These are phyloP conservation scores for Globisporangium sylvaticum DNA, from an alignment of 352 stramenopile genomes.

Conservation along the genomic window DNA sequence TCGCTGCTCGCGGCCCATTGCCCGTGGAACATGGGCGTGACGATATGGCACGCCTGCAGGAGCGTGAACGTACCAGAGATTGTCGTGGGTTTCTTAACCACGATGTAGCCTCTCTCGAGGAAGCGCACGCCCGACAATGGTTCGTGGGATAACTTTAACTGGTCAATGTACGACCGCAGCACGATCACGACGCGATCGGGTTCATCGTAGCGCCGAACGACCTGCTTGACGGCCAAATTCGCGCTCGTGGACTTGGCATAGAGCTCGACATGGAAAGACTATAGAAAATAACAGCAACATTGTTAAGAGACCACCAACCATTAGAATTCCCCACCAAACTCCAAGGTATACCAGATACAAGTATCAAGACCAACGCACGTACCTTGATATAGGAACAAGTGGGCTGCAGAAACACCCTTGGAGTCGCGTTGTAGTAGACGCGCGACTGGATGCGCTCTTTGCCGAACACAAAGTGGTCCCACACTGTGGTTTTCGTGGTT, in stretches of 20 bases:
- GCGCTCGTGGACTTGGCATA: slow-evolving; percentile 31
- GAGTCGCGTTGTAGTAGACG: slow-evolving; percentile 12
- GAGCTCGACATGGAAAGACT: slow-evolving; percentile 24
- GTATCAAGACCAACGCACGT: not conserved
- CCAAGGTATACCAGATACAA: not conserved
- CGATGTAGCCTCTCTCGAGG: slow-evolving; percentile 1
- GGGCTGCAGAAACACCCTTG: slow-evolving; percentile 5
- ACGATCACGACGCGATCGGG: slow-evolving; percentile 2
- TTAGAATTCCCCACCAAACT: not conserved
- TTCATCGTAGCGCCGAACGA: slow-evolving; percentile 3
- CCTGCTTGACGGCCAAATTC: not conserved
- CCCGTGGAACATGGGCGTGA: slow-evolving; percentile 15
- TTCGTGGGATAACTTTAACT: slow-evolving; percentile 41
- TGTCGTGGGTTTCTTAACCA: slow-evolving; percentile 22
- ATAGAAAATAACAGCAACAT: not conserved
- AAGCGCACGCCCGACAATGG: slow-evolving; percentile 32
- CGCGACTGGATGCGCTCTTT: not conserved
- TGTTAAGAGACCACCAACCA: not conserved
- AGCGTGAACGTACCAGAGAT: slow-evolving; percentile 16
- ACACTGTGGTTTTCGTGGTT: not conserved
- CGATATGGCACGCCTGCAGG: slow-evolving; percentile 25
- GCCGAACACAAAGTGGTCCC: slow-evolving; percentile 6
- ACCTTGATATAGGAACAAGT: slow-evolving; percentile 2
- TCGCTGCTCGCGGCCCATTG: not conserved
- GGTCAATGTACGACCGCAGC: slow-evolving; percentile 43